Evolutionary conservation across 2,329 filamentous ascomycete genomes (phyloP).

Genomic region (Alternaria viburni): DNA sequence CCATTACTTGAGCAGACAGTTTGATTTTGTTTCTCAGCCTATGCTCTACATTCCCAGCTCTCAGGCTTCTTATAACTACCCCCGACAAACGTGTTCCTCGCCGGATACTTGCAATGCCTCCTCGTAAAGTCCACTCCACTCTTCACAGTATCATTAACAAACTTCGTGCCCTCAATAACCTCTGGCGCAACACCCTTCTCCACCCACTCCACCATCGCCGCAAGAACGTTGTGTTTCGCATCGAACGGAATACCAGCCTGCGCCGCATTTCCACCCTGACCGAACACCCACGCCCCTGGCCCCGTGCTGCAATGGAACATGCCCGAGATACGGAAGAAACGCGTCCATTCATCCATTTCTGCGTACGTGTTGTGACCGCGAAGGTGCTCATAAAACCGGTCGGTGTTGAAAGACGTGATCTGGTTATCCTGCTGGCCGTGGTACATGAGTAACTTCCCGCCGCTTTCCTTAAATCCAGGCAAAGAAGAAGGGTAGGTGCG

Average conservation of each 20-base stretch:
- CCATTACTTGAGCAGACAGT: too few relatives aligned
- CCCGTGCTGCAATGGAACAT: constrained; percentile 60
- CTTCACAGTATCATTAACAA: constrained; percentile 47
- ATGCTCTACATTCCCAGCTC: constrained; percentile 23
- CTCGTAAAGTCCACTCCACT: constrained; percentile 54
- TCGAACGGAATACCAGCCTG: constrained; percentile 24
- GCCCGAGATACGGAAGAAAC: constrained; percentile 60
- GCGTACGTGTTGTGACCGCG: constrained; percentile 10
- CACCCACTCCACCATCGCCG: constrained; percentile 55
- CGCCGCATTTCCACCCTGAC: constrained; percentile 29
- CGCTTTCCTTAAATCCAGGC: constrained; percentile 37
- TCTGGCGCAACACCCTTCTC: constrained; percentile 49
- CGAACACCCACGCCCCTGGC: constrained; percentile 50
- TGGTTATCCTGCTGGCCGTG: constrained; percentile 55
- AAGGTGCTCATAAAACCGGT: constrained; percentile 56
- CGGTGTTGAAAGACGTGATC: constrained; percentile 52
- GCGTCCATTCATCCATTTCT: constrained; percentile 44
- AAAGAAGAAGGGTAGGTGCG: constrained; percentile 46
- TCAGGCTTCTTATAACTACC: constrained; percentile 37
- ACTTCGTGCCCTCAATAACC: constrained; percentile 35
- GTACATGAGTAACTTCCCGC: constrained; percentile 54
- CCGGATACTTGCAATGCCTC: constrained; percentile 52
- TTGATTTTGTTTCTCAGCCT: background rate
- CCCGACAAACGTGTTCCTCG: constrained; percentile 7
- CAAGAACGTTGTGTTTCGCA: constrained; percentile 34